Evolutionary conservation across 805 yeast genomes (phyloP).

Genomic region (Suhomyces emberorum): DNA sequence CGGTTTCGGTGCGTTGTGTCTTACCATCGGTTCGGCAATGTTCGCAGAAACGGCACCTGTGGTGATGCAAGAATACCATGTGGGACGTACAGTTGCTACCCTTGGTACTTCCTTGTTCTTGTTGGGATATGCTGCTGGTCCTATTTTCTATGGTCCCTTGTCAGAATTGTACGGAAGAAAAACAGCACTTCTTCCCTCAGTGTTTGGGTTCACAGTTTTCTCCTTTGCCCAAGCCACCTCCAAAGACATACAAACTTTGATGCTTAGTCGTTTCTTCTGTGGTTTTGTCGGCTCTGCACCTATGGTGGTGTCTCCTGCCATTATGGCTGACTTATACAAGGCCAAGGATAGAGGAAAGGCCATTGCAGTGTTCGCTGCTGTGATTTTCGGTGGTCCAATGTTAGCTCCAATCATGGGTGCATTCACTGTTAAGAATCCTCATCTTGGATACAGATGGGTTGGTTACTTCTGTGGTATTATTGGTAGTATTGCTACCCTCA

Average conservation of each 20-base stretch:
- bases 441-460: constrained; percentile 57
- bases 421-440: constrained; percentile 36
- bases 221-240: constrained; percentile 69
- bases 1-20: constrained; percentile 29
- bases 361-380: constrained; percentile 65
- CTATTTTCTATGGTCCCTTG: constrained; percentile 46
- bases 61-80: constrained; percentile 50
- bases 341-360: constrained; percentile 71
- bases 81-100: constrained; percentile 66
- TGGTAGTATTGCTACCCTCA: constrained; percentile 28
- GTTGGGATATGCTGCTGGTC: constrained; percentile 91
- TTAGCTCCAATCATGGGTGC: constrained; percentile 66
- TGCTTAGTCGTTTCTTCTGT: constrained; percentile 75
- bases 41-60: constrained; percentile 60
- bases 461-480: constrained; percentile 48
- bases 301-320: constrained; percentile 81
- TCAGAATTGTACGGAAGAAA: constrained; percentile 32
- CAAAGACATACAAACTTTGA: constrained; percentile 69
- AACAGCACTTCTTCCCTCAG: constrained; percentile 43
- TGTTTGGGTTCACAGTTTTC: constrained; percentile 28
- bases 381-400: constrained; percentile 77
- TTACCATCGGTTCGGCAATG: constrained; percentile 30
- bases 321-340: constrained; percentile 78
- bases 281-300: constrained; percentile 86
- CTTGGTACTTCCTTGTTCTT: constrained; percentile 79